Conservation (phyloP, 805 yeast genomes). For the Metschnikowia borealis region DNA sequence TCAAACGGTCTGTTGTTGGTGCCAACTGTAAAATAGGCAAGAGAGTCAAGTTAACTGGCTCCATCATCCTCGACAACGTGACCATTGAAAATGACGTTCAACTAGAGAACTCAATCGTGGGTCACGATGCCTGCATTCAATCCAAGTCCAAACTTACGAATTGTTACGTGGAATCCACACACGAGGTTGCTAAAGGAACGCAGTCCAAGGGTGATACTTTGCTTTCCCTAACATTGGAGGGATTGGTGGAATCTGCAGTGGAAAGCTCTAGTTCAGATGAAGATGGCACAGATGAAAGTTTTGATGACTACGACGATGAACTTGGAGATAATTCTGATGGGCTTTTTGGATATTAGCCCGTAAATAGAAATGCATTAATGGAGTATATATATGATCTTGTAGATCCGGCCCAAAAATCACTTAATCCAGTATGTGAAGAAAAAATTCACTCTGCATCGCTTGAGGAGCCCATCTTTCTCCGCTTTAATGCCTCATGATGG, state of each 20-base stretch:
- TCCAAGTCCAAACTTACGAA: slow-evolving; percentile 63
- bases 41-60: slow-evolving; percentile 84
- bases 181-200: slow-evolving; percentile 56
- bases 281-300: slow-evolving; percentile 31
- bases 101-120: slow-evolving; percentile 85
- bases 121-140: slow-evolving; percentile 60
- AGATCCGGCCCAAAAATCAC: slow-evolving; percentile 3
- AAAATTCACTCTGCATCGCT: slow-evolving; percentile 1
- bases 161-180: slow-evolving; percentile 83
- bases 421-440: background rate
- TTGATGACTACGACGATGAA: slow-evolving; percentile 45
- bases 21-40: slow-evolving; percentile 72
- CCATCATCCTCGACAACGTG: slow-evolving; percentile 70
- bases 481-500: slow-evolving; percentile 6
- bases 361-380: slow-evolving; percentile 10
- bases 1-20: slow-evolving; percentile 83
- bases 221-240: slow-evolving; percentile 40
- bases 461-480: slow-evolving; percentile 4
- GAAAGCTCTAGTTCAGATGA: slow-evolving; percentile 37
- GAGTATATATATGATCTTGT: background rate
- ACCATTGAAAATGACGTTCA: slow-evolving; percentile 72
- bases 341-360: slow-evolving; percentile 37
- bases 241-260: slow-evolving; percentile 33
- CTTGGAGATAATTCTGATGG: slow-evolving; percentile 59
- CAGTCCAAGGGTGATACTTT: slow-evolving; percentile 58